Base-by-base conservation (phyloP, 805 yeast species). In the Cyberlindnera misumaiensis region DNA sequence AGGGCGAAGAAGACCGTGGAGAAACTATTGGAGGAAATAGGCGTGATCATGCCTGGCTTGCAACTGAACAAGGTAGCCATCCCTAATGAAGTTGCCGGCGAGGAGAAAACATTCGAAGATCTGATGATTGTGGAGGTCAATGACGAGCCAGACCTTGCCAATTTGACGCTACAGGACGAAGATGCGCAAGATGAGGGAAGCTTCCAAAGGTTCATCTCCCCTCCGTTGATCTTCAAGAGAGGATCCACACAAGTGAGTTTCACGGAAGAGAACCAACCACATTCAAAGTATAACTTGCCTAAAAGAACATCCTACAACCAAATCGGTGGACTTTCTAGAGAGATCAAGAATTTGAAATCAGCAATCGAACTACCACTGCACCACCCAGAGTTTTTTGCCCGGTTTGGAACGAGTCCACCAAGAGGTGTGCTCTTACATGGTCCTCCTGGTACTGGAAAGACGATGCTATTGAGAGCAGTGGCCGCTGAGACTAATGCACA, bases 381-480 rank as follows among this genome's bases (percentile, higher is more conserved):
- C 43, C 76, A 76, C 40, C 95, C 97, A 0, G 70, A 72, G 5
- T 60, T 87, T 25, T 90, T 89, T 51, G 69, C 80, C 7, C 77
- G 83, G 39, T 93, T 90, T 64, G 88, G 90, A n/a, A 81, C 88
- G 14, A 71, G 81, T 8, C 97, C 98, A 8, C 96, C 96, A 11
- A 68, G 96, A 41, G 98, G 98, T 27, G 77, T 90, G n/a, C 63
- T 90, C 12, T 62, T 90, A 11, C 95, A 90, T 62, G 98, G 98
- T 0, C 95, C 97, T 3, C 93, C 97, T 3, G 98, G 98, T 4
- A 90, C 97, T 0, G 98, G 98, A 36, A 90, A 90, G 58, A 84
- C 97, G 1, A 76, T 89, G 86, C 68, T 93, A 7, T 66, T 93
- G 28, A 72, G 84, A 39, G 82, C 95, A 20, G 78, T 90, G 9